Conservation (phyloP, 805 yeast genomes). For the Saturnispora mendoncae region DNA sequence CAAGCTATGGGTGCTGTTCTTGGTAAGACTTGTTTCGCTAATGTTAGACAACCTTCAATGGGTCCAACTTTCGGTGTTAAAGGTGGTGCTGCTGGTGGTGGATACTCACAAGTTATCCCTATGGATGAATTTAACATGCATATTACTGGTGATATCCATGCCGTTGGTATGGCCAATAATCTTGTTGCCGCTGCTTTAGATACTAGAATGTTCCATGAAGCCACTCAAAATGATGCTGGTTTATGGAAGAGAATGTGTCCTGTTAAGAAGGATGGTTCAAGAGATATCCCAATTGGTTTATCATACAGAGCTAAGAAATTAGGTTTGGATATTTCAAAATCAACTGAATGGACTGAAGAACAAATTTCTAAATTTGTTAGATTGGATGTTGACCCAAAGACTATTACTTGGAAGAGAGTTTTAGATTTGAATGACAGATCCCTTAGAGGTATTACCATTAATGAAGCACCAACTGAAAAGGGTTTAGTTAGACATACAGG, state of each 20-base stretch:
- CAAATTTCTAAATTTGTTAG: slow-evolving; percentile 71
- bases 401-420: slow-evolving; percentile 88
- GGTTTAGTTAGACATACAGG: slow-evolving; percentile 81
- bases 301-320: slow-evolving; percentile 63
- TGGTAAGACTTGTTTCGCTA: slow-evolving; percentile 76
- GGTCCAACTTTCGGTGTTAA: slow-evolving; percentile 98
- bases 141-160: slow-evolving; percentile 95
- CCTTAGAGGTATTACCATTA: slow-evolving; percentile 80
- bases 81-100: slow-evolving; percentile 99
- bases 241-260: slow-evolving; percentile 85
- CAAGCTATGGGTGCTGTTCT: slow-evolving; percentile 93
- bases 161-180: slow-evolving; percentile 89
- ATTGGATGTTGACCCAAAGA: slow-evolving; percentile 79
- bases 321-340: slow-evolving; percentile 75
- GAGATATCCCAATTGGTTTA: slow-evolving; percentile 76
- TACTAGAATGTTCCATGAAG: slow-evolving; percentile 93
- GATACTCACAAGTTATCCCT: slow-evolving; percentile 94
- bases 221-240: slow-evolving; percentile 67
- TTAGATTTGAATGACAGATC: slow-evolving; percentile 92
- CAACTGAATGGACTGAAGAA: slow-evolving; percentile 68
- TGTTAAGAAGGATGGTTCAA: slow-evolving; percentile 60
- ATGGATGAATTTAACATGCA: slow-evolving; percentile 99
- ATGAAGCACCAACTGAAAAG: slow-evolving; percentile 89
- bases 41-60: slow-evolving; percentile 96
- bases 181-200: slow-evolving; percentile 93